Evolutionary conservation across 768 basidiomycete species (phyloP).

Genomic region (Cystobasidium ongulense): DNA sequence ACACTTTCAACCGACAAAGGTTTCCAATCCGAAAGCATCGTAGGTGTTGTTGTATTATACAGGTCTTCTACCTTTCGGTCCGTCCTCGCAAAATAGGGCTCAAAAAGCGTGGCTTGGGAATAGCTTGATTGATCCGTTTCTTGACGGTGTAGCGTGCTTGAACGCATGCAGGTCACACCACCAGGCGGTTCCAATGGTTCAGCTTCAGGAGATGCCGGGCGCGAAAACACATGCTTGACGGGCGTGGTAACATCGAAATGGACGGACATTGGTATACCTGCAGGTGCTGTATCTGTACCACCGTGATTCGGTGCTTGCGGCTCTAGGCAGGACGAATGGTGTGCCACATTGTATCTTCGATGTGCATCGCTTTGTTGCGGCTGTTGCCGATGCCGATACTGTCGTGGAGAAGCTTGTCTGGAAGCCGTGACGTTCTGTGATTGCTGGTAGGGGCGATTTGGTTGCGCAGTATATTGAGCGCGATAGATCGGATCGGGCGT

Average conservation of each 20-base stretch:
- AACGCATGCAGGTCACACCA: neutral
- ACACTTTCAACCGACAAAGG: neutral
- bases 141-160: conserved; percentile 8
- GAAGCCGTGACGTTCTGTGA: no score
- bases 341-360: no score
- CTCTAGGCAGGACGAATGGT: no score
- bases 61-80: neutral
- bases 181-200: neutral
- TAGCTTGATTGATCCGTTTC: conserved; percentile 15
- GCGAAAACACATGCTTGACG: neutral
- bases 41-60: neutral
- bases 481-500: neutral
- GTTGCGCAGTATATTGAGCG: neutral
- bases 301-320: no score
- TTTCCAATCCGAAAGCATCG: neutral
- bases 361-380: no score
- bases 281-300: neutral
- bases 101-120: neutral
- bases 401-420: no score
- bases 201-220: neutral
- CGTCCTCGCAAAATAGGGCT: neutral
- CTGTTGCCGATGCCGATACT: no score
- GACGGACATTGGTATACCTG: neutral
- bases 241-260: neutral
- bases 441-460: no score